These are phyloP conservation scores for Leucaena leucocephala DNA, from an alignment of 306 rosid genomes.

Conservation along the genomic window DNA sequence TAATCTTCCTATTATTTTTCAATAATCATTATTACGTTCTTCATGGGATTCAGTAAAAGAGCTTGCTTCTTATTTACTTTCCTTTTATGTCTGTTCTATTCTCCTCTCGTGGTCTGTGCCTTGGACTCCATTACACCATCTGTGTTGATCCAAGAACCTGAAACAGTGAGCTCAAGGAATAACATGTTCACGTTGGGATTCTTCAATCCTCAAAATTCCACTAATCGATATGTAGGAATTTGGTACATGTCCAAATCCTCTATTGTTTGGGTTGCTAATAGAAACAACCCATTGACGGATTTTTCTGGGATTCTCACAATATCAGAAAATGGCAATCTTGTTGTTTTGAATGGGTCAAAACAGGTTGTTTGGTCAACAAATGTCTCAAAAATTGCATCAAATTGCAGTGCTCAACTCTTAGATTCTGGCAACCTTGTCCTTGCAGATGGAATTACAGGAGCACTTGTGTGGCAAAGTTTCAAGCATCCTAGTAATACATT, in stretches of 20 bases:
- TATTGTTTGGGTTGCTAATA: background rate
- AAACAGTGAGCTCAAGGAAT: background rate
- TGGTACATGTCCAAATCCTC: background rate
- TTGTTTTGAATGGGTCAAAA: constrained; percentile 36
- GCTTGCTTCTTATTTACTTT: background rate
- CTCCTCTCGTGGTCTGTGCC: background rate
- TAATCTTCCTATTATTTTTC: background rate
- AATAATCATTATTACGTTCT: background rate
- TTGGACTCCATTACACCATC: background rate
- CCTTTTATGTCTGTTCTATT: background rate
- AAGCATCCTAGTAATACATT: background rate
- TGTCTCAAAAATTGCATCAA: background rate
- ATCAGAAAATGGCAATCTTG: constrained; percentile 9
- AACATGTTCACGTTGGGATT: background rate
- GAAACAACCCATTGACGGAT: background rate
- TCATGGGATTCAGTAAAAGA: background rate
- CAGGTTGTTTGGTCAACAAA: constrained; percentile 44
- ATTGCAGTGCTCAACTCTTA: constrained; percentile 36
- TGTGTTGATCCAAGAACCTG: background rate
- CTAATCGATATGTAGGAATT: constrained; percentile 33
- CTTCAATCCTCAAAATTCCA: constrained; percentile 23
- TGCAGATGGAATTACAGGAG: background rate
- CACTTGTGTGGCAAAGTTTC: background rate
- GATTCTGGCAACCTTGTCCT: background rate
- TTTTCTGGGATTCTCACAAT: background rate